phyloP scores from a whole-genome alignment of 495 filamentous ascomycete species.

The Hyphodiscus hymeniophilus region DNA sequence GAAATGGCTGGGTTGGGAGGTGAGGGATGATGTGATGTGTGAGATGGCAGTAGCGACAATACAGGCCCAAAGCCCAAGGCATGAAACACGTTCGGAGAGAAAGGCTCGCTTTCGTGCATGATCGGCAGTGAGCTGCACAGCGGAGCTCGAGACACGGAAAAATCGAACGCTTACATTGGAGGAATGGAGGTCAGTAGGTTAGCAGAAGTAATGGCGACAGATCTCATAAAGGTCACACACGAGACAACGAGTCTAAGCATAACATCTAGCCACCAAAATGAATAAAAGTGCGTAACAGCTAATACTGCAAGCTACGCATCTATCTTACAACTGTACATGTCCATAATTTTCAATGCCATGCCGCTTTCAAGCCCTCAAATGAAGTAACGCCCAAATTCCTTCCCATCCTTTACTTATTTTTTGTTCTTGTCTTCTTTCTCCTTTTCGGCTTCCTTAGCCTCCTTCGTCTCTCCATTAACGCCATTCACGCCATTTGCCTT shows the following conservation, averaged over 20 bases:
- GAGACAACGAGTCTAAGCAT: no score
- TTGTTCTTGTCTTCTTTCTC: constrained; percentile 58
- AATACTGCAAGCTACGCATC: constrained; percentile 18
- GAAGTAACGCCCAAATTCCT: constrained; percentile 12
- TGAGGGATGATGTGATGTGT: neutral
- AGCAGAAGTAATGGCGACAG: no score
- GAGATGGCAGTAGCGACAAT: no score
- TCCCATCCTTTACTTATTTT: constrained; percentile 33
- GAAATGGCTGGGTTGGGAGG: constrained; percentile 72
- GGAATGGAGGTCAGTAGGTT: no score
- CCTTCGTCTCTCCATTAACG: constrained; percentile 44
- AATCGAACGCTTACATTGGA: no score
- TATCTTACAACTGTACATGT: constrained; percentile 22
- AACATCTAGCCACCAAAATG: no score
- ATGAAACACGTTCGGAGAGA: no score
- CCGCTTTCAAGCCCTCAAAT: constrained; percentile 11
- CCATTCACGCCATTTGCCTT: constrained; percentile 25
- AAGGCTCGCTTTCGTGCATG: neutral
- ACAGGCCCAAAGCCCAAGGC: no score
- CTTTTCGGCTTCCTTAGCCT: constrained; percentile 57
- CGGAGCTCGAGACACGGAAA: neutral
- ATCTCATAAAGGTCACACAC: no score
- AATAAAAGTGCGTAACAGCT: constrained; percentile 11
- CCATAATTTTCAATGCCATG: constrained; percentile 12
- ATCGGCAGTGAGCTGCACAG: neutral